These are phyloP conservation scores for Sporothrix sp. DNA, from an alignment of 2,329 filamentous ascomycete genomes.

Conservation along the genomic window DNA sequence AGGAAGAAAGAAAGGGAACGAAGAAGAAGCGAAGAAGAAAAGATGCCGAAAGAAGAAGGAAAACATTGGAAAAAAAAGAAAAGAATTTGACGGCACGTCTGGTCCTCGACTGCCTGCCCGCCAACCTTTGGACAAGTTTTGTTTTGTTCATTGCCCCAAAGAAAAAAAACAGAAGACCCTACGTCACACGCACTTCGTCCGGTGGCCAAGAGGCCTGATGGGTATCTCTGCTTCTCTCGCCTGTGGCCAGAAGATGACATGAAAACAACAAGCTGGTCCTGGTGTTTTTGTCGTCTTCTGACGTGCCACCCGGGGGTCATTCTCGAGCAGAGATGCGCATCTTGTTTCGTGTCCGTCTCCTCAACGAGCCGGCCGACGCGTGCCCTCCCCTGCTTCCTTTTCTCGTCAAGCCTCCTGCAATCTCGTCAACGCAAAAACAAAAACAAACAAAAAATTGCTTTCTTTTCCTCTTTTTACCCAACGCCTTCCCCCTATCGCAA, in stretches of 20 bases:
- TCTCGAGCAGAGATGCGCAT: too few species aligned
- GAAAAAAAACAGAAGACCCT: neutral
- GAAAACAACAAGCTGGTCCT: conserved; percentile 7
- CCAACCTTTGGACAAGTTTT: conserved; percentile 17
- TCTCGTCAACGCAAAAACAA: neutral
- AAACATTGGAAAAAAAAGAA: neutral
- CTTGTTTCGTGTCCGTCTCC: neutral
- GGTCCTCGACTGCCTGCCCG: neutral
- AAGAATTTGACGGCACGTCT: conserved; percentile 1
- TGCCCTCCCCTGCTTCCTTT: neutral
- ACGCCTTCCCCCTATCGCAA: neutral
- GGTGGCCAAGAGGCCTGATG: neutral
- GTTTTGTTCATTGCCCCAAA: conserved; percentile 14
- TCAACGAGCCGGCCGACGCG: neutral
- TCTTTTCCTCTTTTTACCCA: neutral
- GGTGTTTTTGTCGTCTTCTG: neutral
- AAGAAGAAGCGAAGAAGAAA: neutral
- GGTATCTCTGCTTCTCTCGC: neutral
- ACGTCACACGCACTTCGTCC: conserved; percentile 1
- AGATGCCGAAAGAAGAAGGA: neutral
- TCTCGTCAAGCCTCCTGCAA: neutral
- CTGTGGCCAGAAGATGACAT: neutral
- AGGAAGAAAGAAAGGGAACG: neutral
- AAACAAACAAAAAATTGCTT: conserved; percentile 2
- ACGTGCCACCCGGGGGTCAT: too few species aligned